Evolutionary conservation across 1,139 yeast genomes (phyloP), one percentile per base, ranked within the genome.

Genomic region (Candida mesenterica): DNA sequence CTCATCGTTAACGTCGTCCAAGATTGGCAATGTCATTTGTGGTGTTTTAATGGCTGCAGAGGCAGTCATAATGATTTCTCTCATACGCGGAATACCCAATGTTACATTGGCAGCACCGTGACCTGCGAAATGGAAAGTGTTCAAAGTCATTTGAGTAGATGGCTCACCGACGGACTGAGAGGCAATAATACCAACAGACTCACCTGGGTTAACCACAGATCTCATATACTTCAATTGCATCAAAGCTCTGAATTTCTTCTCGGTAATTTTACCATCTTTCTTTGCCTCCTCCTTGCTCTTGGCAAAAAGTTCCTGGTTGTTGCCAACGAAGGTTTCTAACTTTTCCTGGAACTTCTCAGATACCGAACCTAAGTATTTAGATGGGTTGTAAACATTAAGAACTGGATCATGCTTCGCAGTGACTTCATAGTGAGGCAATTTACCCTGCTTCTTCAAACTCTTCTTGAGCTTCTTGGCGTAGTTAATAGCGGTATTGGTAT

Each of bases 71-170:
- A 94, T 90, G 59, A 94, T 94, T 77, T 94, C 99, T 78, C 99
- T 84, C 90, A 94, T 83, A 79, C 99, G 96, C 33, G 99, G 99
- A 59, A 94, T 94, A 84, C 99, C 99, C 57, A 94, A 76, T 1
- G 99, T 94, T 49, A 94, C 99, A 65, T 94, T 94, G 33, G 98
- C 98, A 40, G 98, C 99, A 79, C 99, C 99, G 69, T 94, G 98
- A 61, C 99, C 99, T 51, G 99, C 99, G 57, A 94, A 94, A 72
- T 94, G 99, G 95, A 94, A 94, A 37, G 99, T 94, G 64, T 94
- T 94, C 57, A 94, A 77, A 15, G 99, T 94, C 99, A 94, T 94
- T 71, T 94, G 99, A 5, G 99, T 94, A 4, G 97, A 89, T 34
- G 99, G 99, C 66, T 94, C 99, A 68, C 99, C 99, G 59, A 94